Evolutionary conservation across 768 basidiomycete species (phyloP).

Genomic region (Xanthoconium stramineum): DNA sequence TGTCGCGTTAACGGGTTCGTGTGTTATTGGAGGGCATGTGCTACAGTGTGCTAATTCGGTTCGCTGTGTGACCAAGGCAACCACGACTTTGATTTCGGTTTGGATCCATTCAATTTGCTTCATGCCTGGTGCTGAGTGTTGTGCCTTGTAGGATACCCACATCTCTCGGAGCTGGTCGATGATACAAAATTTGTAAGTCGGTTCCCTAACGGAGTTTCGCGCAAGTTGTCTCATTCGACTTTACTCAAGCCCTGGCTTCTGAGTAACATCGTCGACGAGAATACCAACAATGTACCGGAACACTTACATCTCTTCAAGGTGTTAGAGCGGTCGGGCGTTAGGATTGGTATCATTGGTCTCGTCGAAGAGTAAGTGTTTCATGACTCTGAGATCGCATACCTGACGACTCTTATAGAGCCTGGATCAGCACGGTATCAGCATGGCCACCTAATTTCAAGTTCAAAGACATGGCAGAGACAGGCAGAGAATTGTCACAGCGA

Average conservation of each 20-base stretch:
- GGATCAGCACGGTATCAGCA: slow-evolving; percentile 83
- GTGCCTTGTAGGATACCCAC: slow-evolving; percentile 51
- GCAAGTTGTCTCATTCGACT: neutral
- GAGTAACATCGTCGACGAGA: slow-evolving; percentile 78
- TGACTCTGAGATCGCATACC: neutral
- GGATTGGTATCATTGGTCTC: slow-evolving; percentile 80
- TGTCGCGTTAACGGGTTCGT: slow-evolving; percentile 73
- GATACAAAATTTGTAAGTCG: slow-evolving; percentile 71
- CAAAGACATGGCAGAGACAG: slow-evolving; percentile 70
- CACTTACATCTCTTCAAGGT: slow-evolving; percentile 59
- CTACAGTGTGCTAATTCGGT: slow-evolving; percentile 5
- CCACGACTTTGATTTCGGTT: slow-evolving; percentile 91
- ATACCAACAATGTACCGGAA: slow-evolving; percentile 61
- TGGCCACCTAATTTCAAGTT: slow-evolving; percentile 84
- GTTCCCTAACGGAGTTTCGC: neutral
- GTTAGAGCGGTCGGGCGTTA: slow-evolving; percentile 65
- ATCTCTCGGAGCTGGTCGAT: slow-evolving; percentile 62
- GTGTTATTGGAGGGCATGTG: neutral
- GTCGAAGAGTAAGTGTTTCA: slow-evolving; percentile 66
- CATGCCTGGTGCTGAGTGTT: neutral
- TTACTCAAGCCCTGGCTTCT: slow-evolving; percentile 80
- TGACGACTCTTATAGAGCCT: slow-evolving; percentile 52
- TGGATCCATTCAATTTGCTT: slow-evolving; percentile 3
- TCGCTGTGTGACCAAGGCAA: slow-evolving; percentile 52
- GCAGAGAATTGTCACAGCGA: slow-evolving; percentile 63